Conservation (phyloP, 805 yeast species). For the Myxozyma vanderwaltii region DNA sequence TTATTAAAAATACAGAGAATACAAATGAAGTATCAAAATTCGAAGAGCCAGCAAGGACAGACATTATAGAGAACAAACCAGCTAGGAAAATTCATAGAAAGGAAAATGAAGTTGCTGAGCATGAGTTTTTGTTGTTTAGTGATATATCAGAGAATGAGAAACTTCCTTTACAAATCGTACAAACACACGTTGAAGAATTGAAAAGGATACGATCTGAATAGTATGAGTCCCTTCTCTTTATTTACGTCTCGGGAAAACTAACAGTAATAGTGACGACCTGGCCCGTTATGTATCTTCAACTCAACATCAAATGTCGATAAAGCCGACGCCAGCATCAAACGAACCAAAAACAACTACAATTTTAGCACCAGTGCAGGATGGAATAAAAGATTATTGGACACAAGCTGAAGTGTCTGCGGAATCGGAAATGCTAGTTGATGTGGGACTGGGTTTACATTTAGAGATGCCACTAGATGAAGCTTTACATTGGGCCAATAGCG, state of each 20-base stretch:
- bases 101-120: neutral
- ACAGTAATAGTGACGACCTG: constrained; percentile 15
- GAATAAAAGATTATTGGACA: constrained; percentile 19
- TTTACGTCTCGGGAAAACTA: no score
- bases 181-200: constrained; percentile 5
- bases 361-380: constrained; percentile 18
- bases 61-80: neutral
- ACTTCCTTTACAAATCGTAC: neutral
- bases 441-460: constrained; percentile 19
- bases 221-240: constrained; percentile 2
- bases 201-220: constrained; percentile 14
- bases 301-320: neutral
- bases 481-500: neutral
- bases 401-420: constrained; percentile 10
- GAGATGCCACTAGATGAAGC: constrained; percentile 23
- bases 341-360: neutral
- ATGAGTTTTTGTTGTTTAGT: neutral
- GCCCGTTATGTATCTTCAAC: neutral
- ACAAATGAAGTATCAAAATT: neutral
- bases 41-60: no score
- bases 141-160: neutral
- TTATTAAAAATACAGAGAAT: neutral
- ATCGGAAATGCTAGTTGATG: constrained; percentile 13
- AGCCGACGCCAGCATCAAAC: neutral
- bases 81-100: neutral